Percentiles rank a stretch among this genome's conserved stretches.
Conservation (phyloP, 139 green algal species). For the Medakamo hakoo region DNA sequence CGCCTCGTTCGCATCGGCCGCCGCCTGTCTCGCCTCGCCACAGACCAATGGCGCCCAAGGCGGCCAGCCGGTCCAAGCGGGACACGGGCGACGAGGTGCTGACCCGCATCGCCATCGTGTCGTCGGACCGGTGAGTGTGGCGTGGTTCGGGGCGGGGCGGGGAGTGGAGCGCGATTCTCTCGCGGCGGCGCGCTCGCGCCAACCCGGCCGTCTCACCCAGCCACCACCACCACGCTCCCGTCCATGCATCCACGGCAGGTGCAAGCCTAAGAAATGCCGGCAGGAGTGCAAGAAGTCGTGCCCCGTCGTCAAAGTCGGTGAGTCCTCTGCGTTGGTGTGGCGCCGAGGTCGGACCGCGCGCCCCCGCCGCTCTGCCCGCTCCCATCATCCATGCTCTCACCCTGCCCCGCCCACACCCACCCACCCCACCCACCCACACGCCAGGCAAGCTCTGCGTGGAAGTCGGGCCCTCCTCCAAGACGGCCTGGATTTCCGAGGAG, state of each 20-base stretch:
- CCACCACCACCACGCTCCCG: not conserved
- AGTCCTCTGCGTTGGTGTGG: too few relatives aligned
- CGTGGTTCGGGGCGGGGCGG: not conserved
- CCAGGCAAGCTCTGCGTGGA: constrained; percentile 96
- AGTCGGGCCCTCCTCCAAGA: constrained; percentile 66
- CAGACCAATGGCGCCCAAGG: constrained; percentile 53
- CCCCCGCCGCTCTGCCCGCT: not conserved
- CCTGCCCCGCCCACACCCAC: not conserved
- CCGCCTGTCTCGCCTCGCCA: not conserved
- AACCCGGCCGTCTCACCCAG: not conserved
- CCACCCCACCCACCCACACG: not conserved
- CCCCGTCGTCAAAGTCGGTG: constrained; percentile 95
- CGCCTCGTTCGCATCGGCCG: not conserved
- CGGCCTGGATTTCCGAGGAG: constrained; percentile 92
- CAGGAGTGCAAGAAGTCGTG: constrained; percentile 99
- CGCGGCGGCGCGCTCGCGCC: not conserved
- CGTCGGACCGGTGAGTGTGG: constrained; percentile 50
- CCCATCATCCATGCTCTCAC: not conserved
- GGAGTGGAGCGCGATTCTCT: not conserved
- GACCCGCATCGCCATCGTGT: constrained; percentile 95
- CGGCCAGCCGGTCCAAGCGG: constrained; percentile 45
- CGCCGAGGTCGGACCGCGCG: too few relatives aligned
- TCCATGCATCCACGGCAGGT: constrained; percentile 30
- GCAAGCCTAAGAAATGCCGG: constrained; percentile 96
- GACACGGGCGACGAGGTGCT: constrained; percentile 56